Conservation (phyloP, 345 rosid genomes). For the Boechera stricta region DNA sequence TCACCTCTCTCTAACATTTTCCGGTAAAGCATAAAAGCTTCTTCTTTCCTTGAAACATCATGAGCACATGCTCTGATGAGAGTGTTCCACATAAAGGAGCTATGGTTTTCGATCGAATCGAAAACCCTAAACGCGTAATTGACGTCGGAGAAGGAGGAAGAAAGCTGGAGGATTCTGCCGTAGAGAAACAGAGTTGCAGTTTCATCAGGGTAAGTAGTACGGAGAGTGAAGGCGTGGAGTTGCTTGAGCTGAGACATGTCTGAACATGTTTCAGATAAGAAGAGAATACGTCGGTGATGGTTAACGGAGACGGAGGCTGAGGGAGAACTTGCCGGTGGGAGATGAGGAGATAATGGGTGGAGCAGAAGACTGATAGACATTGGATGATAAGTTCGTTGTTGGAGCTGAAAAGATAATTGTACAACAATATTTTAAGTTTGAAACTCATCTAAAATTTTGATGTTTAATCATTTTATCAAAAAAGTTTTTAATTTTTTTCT, state of each 20-base stretch:
- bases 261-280: constrained; percentile 51
- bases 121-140: constrained; percentile 63
- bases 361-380: constrained; percentile 45
- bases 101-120: constrained; percentile 51
- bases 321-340: constrained; percentile 32
- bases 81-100: constrained; percentile 87
- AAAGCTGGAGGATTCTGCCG: constrained; percentile 64
- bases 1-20: constrained; percentile 61
- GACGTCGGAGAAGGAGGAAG: constrained; percentile 51
- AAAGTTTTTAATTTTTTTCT: no score
- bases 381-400: neutral
- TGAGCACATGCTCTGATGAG: constrained; percentile 75
- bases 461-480: no score
- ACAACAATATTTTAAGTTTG: no score
- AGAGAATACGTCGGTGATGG: constrained; percentile 54
- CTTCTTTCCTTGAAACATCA: constrained; percentile 55
- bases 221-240: constrained; percentile 75
- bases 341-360: constrained; percentile 45
- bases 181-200: constrained; percentile 56
- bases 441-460: no score
- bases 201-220: constrained; percentile 53
- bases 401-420: no score
- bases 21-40: constrained; percentile 55
- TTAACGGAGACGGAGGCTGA: constrained; percentile 30
- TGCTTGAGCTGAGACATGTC: constrained; percentile 68